Conservation (phyloP, 2,329 filamentous ascomycete genomes). For the Orbilia brochopaga region DNA sequence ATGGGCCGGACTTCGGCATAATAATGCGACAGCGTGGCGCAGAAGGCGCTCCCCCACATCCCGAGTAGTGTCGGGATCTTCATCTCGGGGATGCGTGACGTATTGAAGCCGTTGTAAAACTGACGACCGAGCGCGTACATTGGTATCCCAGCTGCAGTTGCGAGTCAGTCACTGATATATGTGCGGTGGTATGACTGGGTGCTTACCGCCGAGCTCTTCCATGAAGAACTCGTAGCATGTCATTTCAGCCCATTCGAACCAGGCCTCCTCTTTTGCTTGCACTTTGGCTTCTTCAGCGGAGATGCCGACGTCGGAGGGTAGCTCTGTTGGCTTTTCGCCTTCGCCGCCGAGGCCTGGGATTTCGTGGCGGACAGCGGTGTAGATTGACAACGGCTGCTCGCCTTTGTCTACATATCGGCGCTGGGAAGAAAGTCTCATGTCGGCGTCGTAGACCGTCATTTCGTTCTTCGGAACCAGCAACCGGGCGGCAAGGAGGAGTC, state of each 20-base stretch:
- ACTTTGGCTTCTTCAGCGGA: conserved; percentile 63
- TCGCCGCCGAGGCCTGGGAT: conserved; percentile 72
- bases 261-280: conserved; percentile 63
- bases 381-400: conserved; percentile 86
- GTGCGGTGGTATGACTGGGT: background rate
- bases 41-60: conserved; percentile 96
- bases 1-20: conserved; percentile 91
- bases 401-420: conserved; percentile 76
- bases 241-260: conserved; percentile 98
- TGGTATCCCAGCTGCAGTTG: conserved; percentile 76
- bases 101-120: conserved; percentile 74
- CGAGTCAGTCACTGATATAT: background rate
- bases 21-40: conserved; percentile 92
- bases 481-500: conserved; percentile 80
- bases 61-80: conserved; percentile 84
- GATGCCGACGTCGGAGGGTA: conserved; percentile 52
- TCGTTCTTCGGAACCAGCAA: conserved; percentile 87
- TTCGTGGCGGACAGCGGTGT: conserved; percentile 93
- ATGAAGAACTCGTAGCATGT: conserved; percentile 95
- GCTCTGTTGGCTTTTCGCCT: conserved; percentile 56
- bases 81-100: conserved; percentile 78
- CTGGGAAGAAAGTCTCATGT: conserved; percentile 92
- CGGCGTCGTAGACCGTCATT: conserved; percentile 73
- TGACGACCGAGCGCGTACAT: conserved; percentile 89
- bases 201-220: conserved; percentile 67